Evolutionary conservation across 2,329 filamentous ascomycete species (phyloP).

Genomic region (Aspergillus sp.): DNA sequence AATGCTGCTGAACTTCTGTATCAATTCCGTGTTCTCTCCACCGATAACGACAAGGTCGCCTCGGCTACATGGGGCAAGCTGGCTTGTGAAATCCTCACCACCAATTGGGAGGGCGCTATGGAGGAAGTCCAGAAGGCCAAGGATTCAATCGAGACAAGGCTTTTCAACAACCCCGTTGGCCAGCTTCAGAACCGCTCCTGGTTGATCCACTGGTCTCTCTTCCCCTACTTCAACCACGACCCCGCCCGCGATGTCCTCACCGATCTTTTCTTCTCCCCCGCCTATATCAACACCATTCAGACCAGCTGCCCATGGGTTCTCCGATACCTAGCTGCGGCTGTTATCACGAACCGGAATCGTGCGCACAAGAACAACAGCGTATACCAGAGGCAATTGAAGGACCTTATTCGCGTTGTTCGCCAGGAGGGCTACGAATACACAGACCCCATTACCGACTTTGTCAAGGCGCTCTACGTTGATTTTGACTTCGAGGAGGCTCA

Average conservation of each 20-base stretch:
- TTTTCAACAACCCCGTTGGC: slow-evolving; percentile 93
- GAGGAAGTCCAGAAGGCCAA: slow-evolving; percentile 89
- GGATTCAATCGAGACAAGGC: slow-evolving; percentile 87
- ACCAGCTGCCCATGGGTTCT: slow-evolving; percentile 96
- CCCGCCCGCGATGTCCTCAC: slow-evolving; percentile 84
- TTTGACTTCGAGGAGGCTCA: slow-evolving; percentile 98
- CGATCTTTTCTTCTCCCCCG: slow-evolving; percentile 94
- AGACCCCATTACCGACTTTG: slow-evolving; percentile 93
- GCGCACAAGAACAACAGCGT: slow-evolving; percentile 73
- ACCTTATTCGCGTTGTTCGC: slow-evolving; percentile 89
- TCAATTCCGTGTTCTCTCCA: slow-evolving; percentile 96
- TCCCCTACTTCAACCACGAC: slow-evolving; percentile 98
- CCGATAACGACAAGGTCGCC: slow-evolving; percentile 95
- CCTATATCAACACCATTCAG: slow-evolving; percentile 99
- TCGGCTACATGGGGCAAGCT: slow-evolving; percentile 98
- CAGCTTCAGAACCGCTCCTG: slow-evolving; percentile 96
- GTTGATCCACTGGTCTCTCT: slow-evolving; percentile 97
- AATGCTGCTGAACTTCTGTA: slow-evolving; percentile 91
- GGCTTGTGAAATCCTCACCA: slow-evolving; percentile 89
- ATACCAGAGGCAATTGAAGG: slow-evolving; percentile 99
- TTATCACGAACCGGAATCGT: slow-evolving; percentile 87
- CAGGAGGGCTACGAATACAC: slow-evolving; percentile 98
- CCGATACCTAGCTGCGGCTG: slow-evolving; percentile 87
- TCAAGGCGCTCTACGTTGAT: slow-evolving; percentile 92
- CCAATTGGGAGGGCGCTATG: slow-evolving; percentile 91